Evolutionary conservation across 1,139 yeast species (phyloP).

Genomic region (Sugiyamaella novakii): DNA sequence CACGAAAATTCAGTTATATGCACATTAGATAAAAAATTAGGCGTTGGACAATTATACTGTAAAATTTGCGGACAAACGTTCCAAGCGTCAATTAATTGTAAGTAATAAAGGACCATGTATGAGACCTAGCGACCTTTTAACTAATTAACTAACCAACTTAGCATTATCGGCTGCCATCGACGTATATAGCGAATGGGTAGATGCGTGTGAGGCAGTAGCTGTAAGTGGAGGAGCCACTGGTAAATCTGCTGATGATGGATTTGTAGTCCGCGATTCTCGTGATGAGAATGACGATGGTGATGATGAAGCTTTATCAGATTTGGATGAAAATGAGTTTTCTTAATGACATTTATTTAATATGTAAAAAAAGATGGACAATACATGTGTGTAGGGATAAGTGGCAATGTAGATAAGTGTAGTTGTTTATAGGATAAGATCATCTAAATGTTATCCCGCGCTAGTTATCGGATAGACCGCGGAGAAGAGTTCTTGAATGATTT

Average conservation of each 20-base stretch:
- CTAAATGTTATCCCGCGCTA: no score
- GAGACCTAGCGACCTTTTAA: background rate
- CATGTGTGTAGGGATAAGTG: background rate
- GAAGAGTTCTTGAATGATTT: no score
- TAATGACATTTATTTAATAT: background rate
- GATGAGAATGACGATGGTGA: conserved; percentile 30
- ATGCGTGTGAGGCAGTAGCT: conserved; percentile 96
- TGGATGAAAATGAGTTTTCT: conserved; percentile 32
- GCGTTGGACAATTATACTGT: conserved; percentile 83
- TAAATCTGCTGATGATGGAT: conserved; percentile 29
- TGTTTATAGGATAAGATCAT: no score
- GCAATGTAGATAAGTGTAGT: background rate
- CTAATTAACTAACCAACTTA: conserved; percentile 18
- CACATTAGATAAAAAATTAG: conserved; percentile 80
- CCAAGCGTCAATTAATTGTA: conserved; percentile 81
- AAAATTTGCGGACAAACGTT: conserved; percentile 94
- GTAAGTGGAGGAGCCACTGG: conserved; percentile 55
- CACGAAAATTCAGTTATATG: conserved; percentile 93
- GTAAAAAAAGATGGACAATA: background rate
- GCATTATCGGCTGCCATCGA: conserved; percentile 84
- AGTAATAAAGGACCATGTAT: conserved; percentile 19
- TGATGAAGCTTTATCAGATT: conserved; percentile 35
- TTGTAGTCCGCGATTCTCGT: conserved; percentile 21
- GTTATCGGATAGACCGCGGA: no score
- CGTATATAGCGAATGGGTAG: conserved; percentile 97